Conservation (phyloP, 1,139 yeast genomes). For the Hansenula sp. region DNA sequence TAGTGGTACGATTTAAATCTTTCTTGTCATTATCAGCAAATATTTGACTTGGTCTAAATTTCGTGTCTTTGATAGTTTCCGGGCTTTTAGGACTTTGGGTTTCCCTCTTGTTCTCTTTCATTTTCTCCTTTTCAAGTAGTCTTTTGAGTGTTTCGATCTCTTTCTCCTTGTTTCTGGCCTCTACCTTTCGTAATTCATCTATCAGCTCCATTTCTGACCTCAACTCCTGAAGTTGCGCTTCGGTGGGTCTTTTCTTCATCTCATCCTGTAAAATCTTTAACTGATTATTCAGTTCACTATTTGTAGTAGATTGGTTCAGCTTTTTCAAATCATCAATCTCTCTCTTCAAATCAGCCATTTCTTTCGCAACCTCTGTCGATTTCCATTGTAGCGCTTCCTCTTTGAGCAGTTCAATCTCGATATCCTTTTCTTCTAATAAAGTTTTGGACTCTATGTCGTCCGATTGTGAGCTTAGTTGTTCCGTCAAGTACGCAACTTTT, state of each 20-base stretch:
- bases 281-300: constrained; percentile 17
- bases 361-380: constrained; percentile 7
- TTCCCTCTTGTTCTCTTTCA: too few relatives aligned
- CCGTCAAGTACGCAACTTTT: constrained; percentile 14
- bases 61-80: constrained; percentile 1
- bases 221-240: constrained; percentile 15
- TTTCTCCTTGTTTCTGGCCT: constrained; percentile 19
- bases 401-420: constrained; percentile 21
- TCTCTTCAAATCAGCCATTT: constrained; percentile 7
- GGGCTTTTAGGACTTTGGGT: too few relatives aligned
- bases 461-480: background rate
- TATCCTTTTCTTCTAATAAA: constrained; percentile 25
- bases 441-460: constrained; percentile 2
- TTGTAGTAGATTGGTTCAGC: constrained; percentile 12
- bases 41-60: constrained; percentile 1
- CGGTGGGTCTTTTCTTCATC: constrained; percentile 18
- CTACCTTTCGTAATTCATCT: constrained; percentile 18
- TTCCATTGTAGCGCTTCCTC: constrained; percentile 26
- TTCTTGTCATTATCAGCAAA: background rate
- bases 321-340: constrained; percentile 9
- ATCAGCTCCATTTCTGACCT: constrained; percentile 19
- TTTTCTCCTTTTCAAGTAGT: constrained; percentile 5
- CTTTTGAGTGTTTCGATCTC: constrained; percentile 19
- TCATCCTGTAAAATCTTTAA: constrained; percentile 18
- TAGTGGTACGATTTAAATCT: constrained; percentile 5